phyloP scores from a whole-genome alignment of 345 rosid genomes.

The Linum lewisii region DNA sequence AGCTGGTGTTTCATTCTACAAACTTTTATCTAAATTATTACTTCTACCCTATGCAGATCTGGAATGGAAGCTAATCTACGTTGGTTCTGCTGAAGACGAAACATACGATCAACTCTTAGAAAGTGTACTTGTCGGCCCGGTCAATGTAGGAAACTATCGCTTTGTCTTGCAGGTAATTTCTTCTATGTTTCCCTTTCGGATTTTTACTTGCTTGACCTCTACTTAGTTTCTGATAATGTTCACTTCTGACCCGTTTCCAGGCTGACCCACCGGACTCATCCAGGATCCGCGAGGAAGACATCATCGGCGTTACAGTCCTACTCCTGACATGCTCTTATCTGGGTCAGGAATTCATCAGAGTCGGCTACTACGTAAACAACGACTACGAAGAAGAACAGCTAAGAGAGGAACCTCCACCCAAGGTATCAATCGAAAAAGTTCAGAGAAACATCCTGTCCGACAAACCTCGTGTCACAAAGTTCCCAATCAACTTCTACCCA shows the following conservation, averaged over 20 bases:
- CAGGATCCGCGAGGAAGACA: constrained; percentile 80
- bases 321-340: constrained; percentile 75
- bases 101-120: constrained; percentile 75
- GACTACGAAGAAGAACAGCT: constrained; percentile 85
- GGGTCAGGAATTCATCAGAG: constrained; percentile 80
- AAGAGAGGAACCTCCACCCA: constrained; percentile 80
- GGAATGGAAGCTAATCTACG: constrained; percentile 95
- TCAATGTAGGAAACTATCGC: constrained; percentile 84
- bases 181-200: not conserved
- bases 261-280: constrained; percentile 89
- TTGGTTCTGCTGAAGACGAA: constrained; percentile 96
- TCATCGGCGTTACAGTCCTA: constrained; percentile 78
- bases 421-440: constrained; percentile 63
- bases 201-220: not conserved
- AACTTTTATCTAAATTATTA: not conserved
- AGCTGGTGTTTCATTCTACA: not conserved
- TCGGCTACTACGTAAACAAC: constrained; percentile 87
- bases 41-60: constrained; percentile 38
- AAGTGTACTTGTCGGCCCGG: constrained; percentile 93
- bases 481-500: constrained; percentile 88
- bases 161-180: constrained; percentile 63
- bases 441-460: constrained; percentile 80
- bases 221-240: constrained; percentile 8
- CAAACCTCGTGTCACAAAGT: constrained; percentile 90
- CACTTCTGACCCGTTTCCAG: constrained; percentile 39